phyloP scores from a whole-genome alignment of 176 grass and related monocot genomes.

The Cymbopogon citratus region DNA sequence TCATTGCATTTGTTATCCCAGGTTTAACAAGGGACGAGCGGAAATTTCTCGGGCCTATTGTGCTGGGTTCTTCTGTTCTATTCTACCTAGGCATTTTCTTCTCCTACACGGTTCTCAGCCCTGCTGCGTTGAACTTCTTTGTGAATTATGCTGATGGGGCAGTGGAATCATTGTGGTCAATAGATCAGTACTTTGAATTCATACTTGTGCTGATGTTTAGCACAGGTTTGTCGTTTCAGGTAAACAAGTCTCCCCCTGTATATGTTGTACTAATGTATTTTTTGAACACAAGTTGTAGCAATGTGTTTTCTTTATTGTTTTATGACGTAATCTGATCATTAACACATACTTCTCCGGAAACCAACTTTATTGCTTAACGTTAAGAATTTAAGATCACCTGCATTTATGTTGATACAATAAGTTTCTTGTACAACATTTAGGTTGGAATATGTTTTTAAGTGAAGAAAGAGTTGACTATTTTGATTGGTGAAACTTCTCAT shows the following conservation, averaged over 20 bases:
- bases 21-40: constrained; percentile 88
- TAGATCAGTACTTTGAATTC: constrained; percentile 98
- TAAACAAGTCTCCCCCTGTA: constrained; percentile 27
- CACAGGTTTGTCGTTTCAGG: constrained; percentile 95
- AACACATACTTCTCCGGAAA: neutral
- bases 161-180: constrained; percentile 95
- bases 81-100: constrained; percentile 91
- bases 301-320: neutral
- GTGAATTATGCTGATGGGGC: constrained; percentile 95
- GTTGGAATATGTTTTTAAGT: neutral
- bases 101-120: constrained; percentile 81
- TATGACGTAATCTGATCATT: neutral
- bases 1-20: constrained; percentile 91
- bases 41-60: constrained; percentile 87
- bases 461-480: neutral
- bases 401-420: neutral
- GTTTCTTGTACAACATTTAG: constrained; percentile 5
- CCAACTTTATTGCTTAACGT: neutral
- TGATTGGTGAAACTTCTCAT: neutral
- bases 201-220: constrained; percentile 94
- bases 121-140: constrained; percentile 94
- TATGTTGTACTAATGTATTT: neutral
- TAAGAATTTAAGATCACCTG: neutral
- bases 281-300: neutral
- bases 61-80: constrained; percentile 88